Base-by-base conservation (phyloP, 2,329 filamentous ascomycete species). In the Fusarium concolor region DNA sequence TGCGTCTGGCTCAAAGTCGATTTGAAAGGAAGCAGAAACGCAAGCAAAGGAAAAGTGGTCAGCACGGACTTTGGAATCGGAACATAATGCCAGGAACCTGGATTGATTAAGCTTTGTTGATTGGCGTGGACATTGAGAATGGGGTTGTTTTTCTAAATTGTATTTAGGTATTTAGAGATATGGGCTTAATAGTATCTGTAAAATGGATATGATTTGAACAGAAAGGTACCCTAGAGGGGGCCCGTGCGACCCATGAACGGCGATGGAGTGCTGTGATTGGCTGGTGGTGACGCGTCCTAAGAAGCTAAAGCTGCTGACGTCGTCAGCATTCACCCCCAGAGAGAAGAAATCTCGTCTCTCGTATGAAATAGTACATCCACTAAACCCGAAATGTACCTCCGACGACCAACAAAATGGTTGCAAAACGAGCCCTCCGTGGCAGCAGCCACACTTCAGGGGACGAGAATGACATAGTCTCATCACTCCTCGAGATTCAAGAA, bases 401-500 rank as follows among this genome's bases (percentile, higher is more conserved):
- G 22, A 10, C 4, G 12, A 11, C 11, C 28, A 3, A 33, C 17
- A 45, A 26, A 15, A 67, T 67, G 65, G 47, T 28, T 11, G 10
- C 29, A 33, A 51, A 44, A 14, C 22, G 22, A 17, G 11, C 6
- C 18, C n/a, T 12, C 28, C 17, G 18, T 5, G 44, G 18, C 31
- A 15, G 6, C 8, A 20, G 14, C 4, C 1, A 14, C 2, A 3
- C 7, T 49, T 3, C 38, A 6, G 10, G 20, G 4, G 9, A 33
- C 2, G 12, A 28, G 12, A 2, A 11, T 0, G 41, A 20, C 1
- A 17, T 56, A 8, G 15, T 69, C 0, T 35, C 56, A 4, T 44
- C 56, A 3, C 20, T 71, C 5, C 15, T 71, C 0, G n/a, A 71
- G 9, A 63, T 56, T 4, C 65, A 71, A 10, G 18, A 57, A 53